Evolutionary conservation across 371 early-diverging fungal genomes (phyloP).

Genomic region (Encephalitozoon cuniculi): DNA sequence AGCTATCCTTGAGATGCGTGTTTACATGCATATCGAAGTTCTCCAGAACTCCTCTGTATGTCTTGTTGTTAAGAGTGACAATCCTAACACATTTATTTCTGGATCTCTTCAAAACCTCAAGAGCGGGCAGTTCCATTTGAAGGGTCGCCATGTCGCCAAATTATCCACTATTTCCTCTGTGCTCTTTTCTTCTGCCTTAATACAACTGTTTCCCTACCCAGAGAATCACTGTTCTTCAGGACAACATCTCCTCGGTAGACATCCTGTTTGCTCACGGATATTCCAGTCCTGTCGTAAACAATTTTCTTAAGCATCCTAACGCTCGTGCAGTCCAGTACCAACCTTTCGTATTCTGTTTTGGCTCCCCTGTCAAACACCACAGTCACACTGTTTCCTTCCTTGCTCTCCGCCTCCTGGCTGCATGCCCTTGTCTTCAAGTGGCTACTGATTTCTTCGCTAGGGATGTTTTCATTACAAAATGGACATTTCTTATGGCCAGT

Average conservation of each 20-base stretch:
- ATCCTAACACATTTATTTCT: constrained; percentile 2
- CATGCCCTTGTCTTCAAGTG: background rate
- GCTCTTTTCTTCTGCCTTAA: constrained; percentile 24
- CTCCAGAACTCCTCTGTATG: background rate
- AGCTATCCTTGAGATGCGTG: background rate
- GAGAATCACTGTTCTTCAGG: constrained; percentile 1
- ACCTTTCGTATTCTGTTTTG: background rate
- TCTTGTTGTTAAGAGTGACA: constrained; percentile 21
- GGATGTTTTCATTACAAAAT: background rate
- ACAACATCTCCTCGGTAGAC: background rate
- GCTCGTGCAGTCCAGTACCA: background rate
- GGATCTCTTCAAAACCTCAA: background rate
- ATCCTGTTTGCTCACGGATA: constrained; percentile 29
- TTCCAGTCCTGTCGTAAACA: constrained; percentile 20
- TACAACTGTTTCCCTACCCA: constrained; percentile 5
- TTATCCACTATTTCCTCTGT: constrained; percentile 5
- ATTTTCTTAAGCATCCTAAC: constrained; percentile 19
- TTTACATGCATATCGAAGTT: constrained; percentile 31
- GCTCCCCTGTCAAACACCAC: background rate
- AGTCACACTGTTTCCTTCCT: background rate
- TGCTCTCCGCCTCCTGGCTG: background rate
- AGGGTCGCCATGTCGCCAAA: background rate
- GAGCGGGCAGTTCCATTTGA: background rate
- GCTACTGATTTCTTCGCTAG: background rate
- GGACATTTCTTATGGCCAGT: background rate